These are phyloP conservation scores for Oryza meyeriana DNA, from an alignment of 176 grass and related monocot genomes.

Conservation along the genomic window DNA sequence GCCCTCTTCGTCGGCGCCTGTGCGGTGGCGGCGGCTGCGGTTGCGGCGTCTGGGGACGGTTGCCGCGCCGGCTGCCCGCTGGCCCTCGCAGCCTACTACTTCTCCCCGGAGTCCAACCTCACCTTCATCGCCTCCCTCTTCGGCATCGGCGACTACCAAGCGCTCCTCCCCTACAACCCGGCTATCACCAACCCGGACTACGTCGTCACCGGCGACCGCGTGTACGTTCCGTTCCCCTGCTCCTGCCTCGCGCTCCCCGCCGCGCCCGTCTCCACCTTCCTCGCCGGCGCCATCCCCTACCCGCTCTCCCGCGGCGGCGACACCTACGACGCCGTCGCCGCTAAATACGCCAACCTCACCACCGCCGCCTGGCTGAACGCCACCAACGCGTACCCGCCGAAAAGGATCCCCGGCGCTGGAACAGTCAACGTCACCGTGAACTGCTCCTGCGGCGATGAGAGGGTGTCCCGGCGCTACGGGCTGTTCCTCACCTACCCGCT, in stretches of 20 bases:
- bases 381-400: conserved; percentile 25
- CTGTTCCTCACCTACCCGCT: conserved; percentile 72
- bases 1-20: not conserved
- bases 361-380: conserved; percentile 31
- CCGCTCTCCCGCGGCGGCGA: not conserved
- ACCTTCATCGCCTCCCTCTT: conserved; percentile 51
- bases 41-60: not conserved
- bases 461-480: conserved; percentile 48
- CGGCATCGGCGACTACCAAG: not conserved
- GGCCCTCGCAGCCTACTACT: conserved; percentile 59
- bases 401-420: not conserved
- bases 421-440: conserved; percentile 55
- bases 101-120: conserved; percentile 34
- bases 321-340: conserved; percentile 29
- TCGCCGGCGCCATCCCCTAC: conserved; percentile 50
- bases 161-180: conserved; percentile 52
- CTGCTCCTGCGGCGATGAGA: conserved; percentile 63
- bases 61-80: conserved; percentile 41
- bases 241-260: conserved; percentile 41
- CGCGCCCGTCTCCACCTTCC: conserved; percentile 29
- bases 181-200: conserved; percentile 24
- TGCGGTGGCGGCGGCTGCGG: not conserved
- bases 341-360: conserved; percentile 50
- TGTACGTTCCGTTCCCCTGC: conserved; percentile 51
- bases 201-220: conserved; percentile 25